phyloP scores from a whole-genome alignment of 192 early-diverging fungal species.

The Chytriomyces hyalinus region DNA sequence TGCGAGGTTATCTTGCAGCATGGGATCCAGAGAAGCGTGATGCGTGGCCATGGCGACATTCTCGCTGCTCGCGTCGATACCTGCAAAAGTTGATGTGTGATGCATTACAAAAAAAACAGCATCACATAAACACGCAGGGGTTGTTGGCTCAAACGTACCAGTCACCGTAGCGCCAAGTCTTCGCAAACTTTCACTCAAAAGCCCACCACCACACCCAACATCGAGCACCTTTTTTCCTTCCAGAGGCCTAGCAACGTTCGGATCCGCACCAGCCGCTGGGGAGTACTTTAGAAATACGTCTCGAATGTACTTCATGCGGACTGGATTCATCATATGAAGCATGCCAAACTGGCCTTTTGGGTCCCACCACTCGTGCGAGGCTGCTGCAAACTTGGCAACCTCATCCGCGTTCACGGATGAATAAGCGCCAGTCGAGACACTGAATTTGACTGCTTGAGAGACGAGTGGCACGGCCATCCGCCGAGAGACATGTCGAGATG shows the following conservation, averaged over 20 bases:
- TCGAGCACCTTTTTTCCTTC: constrained; percentile 73
- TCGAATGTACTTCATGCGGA: constrained; percentile 75
- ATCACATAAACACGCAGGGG: background rate
- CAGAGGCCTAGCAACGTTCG: constrained; percentile 40
- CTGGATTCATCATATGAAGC: constrained; percentile 69
- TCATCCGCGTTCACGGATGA: constrained; percentile 69
- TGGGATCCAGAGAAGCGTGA: constrained; percentile 75
- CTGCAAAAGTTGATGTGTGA: constrained; percentile 42
- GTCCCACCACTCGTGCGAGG: constrained; percentile 90
- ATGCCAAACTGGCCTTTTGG: constrained; percentile 83
- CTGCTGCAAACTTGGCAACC: constrained; percentile 74
- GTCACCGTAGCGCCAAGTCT: constrained; percentile 35
- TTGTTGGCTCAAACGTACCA: background rate
- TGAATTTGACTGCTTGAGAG: too few species aligned
- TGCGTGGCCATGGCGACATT: constrained; percentile 79
- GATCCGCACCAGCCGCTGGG: background rate
- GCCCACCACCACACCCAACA: constrained; percentile 93
- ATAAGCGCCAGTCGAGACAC: background rate
- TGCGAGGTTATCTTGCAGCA: constrained; percentile 34
- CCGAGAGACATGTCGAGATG: too few species aligned
- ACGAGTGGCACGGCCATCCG: too few species aligned
- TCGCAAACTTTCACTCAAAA: constrained; percentile 77
- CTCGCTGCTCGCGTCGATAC: constrained; percentile 84
- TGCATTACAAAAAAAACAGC: background rate
- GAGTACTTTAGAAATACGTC: constrained; percentile 34